Percentiles rank a stretch among this genome's conserved stretches.
Evolutionary conservation across 2,329 filamentous ascomycete species (phyloP).

Genomic region (Paecilomyces sp.): DNA sequence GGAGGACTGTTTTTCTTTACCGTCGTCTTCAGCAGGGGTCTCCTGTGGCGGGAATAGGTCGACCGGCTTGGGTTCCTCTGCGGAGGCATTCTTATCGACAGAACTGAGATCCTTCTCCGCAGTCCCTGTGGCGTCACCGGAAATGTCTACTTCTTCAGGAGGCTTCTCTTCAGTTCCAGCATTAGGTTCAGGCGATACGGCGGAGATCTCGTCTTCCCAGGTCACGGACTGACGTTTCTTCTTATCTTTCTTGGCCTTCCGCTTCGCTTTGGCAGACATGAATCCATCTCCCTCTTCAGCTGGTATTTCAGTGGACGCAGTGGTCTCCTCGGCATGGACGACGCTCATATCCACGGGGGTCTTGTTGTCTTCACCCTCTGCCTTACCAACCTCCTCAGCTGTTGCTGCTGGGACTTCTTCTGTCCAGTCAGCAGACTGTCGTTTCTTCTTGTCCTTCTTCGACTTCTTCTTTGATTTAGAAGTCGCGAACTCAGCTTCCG

Average conservation of each 20-base stretch:
- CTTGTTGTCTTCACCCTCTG: background rate
- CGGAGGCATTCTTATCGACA: constrained; percentile 11
- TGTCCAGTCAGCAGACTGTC: background rate
- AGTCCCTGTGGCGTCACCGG: background rate
- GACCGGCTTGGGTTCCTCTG: constrained; percentile 10
- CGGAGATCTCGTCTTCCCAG: constrained; percentile 12
- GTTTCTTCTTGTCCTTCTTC: constrained; percentile 10
- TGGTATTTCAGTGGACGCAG: background rate
- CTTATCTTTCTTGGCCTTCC: constrained; percentile 44
- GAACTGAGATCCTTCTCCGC: constrained; percentile 5
- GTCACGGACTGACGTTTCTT: constrained; percentile 24
- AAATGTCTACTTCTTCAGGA: background rate
- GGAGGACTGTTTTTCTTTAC: constrained; percentile 40
- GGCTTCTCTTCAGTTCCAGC: constrained; percentile 5
- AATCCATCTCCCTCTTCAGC: constrained; percentile 3
- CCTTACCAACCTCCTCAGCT: background rate
- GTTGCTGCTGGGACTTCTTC: background rate
- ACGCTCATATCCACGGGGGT: background rate
- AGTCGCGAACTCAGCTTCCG: background rate
- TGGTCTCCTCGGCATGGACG: background rate
- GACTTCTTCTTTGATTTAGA: constrained; percentile 16
- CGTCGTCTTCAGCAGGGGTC: constrained; percentile 32
- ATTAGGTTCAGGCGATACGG: constrained; percentile 2
- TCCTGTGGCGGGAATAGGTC: constrained; percentile 18
- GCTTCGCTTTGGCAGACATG: constrained; percentile 31